phyloP scores from a whole-genome alignment of 805 yeast genomes.

The Candida nanaspora region DNA sequence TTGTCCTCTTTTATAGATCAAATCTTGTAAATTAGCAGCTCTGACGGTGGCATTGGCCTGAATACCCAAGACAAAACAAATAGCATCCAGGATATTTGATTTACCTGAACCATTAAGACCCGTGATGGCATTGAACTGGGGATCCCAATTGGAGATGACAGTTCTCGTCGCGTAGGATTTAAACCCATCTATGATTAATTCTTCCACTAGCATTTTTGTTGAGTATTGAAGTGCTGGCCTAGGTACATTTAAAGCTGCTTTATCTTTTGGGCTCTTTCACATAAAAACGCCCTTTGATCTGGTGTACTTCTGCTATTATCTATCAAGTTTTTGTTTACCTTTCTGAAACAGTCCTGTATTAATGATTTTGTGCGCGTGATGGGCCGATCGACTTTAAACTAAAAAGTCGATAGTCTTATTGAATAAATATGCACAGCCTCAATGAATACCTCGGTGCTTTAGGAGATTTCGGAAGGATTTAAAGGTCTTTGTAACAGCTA shows the following conservation, averaged over 20 bases:
- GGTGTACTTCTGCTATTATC: no score
- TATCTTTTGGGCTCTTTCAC: no score
- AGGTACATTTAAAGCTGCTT: no score
- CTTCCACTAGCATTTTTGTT: conserved; percentile 77
- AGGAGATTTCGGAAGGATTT: not conserved
- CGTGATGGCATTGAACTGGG: conserved; percentile 94
- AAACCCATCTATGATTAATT: conserved; percentile 93
- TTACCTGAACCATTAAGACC: conserved; percentile 98
- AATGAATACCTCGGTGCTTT: not conserved
- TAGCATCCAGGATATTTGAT: conserved; percentile 92
- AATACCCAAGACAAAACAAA: conserved; percentile 96
- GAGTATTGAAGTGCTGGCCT: no score
- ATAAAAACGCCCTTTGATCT: no score
- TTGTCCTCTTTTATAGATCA: conserved; percentile 94
- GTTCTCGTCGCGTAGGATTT: conserved; percentile 97
- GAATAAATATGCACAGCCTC: no score
- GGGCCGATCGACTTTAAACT: no score
- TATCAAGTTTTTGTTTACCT: not conserved
- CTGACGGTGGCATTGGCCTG: conserved; percentile 92
- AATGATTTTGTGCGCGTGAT: no score
- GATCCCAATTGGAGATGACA: conserved; percentile 92
- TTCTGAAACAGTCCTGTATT: not conserved
- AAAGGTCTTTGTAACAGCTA: no score
- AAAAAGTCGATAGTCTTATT: not conserved
- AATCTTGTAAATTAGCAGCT: conserved; percentile 87